Conservation (phyloP, 805 yeast species). For the Candida silvicultrix region DNA sequence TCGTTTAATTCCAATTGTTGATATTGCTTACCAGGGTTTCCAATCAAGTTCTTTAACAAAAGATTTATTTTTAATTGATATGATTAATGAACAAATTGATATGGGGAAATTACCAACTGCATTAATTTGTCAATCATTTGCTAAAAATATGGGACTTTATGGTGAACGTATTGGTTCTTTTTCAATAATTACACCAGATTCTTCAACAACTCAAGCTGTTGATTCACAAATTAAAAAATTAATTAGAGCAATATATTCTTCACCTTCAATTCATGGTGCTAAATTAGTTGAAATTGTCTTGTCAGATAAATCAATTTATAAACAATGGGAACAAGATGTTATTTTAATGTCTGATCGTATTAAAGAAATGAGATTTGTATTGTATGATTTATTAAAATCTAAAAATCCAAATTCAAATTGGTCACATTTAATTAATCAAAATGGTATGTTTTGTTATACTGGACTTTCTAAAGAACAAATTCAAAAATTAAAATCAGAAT, state of each 20-base stretch:
- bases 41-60: constrained; percentile 76
- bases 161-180: constrained; percentile 94
- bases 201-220: constrained; percentile 42
- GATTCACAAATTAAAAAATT: constrained; percentile 80
- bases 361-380: constrained; percentile 58
- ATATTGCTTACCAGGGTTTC: constrained; percentile 95
- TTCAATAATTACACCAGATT: constrained; percentile 51
- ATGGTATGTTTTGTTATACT: constrained; percentile 96
- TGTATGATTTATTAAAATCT: constrained; percentile 54
- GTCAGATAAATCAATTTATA: constrained; percentile 48
- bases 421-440: constrained; percentile 82
- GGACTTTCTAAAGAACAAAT: constrained; percentile 74
- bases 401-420: constrained; percentile 60
- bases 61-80: constrained; percentile 55
- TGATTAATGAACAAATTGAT: constrained; percentile 34
- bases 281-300: constrained; percentile 79
- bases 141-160: constrained; percentile 91
- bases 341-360: constrained; percentile 73
- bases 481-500: constrained; percentile 58
- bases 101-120: constrained; percentile 42
- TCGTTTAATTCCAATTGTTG: constrained; percentile 73
- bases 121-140: constrained; percentile 82
- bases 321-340: constrained; percentile 80
- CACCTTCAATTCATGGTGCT: constrained; percentile 94
- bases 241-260: constrained; percentile 83